phyloP scores from a whole-genome alignment of 2,329 filamentous ascomycete species.

The Exophiala phaeomuriformis region DNA sequence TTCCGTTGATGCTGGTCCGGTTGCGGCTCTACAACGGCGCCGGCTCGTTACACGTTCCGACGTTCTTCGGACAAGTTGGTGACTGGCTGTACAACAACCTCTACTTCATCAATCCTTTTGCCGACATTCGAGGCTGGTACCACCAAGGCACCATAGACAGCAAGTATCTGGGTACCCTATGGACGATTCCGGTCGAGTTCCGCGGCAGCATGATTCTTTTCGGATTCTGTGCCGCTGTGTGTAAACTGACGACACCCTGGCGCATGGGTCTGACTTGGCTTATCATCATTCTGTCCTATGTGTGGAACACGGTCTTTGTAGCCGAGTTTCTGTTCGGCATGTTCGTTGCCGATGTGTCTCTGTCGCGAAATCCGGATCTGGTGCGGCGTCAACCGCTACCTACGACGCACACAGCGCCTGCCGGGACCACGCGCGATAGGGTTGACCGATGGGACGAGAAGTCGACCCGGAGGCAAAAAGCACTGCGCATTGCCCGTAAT shows the following conservation, averaged over 20 bases:
- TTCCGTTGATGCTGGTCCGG: slow-evolving; percentile 16
- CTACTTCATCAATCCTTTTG: slow-evolving; percentile 9
- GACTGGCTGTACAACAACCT: background rate
- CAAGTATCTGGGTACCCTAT: slow-evolving; percentile 24
- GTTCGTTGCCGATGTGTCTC: slow-evolving; percentile 8
- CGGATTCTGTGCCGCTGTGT: slow-evolving; percentile 1
- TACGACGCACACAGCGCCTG: background rate
- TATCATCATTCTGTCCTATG: slow-evolving; percentile 1
- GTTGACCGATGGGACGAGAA: background rate
- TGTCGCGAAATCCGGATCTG: slow-evolving; percentile 1
- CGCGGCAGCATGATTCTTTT: slow-evolving; percentile 27
- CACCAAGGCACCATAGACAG: background rate
- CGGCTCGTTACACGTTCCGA: background rate
- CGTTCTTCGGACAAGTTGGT: slow-evolving; percentile 1
- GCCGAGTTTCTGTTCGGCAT: slow-evolving; percentile 9
- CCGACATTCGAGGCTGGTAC: slow-evolving; percentile 4
- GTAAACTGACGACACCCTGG: slow-evolving; percentile 2
- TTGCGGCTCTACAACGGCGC: background rate
- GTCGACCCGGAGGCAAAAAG: background rate
- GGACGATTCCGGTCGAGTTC: slow-evolving; percentile 29
- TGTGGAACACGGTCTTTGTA: slow-evolving; percentile 2
- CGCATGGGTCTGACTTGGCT: slow-evolving; percentile 7
- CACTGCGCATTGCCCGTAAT: background rate
- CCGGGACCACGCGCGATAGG: too few relatives aligned
- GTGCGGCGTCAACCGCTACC: background rate